A percentile compares a stretch with the other conserved stretches of the same genome.
Evolutionary conservation across 495 filamentous ascomycete genomes (phyloP).

Genomic region (Lasiosphaeria hispida): DNA sequence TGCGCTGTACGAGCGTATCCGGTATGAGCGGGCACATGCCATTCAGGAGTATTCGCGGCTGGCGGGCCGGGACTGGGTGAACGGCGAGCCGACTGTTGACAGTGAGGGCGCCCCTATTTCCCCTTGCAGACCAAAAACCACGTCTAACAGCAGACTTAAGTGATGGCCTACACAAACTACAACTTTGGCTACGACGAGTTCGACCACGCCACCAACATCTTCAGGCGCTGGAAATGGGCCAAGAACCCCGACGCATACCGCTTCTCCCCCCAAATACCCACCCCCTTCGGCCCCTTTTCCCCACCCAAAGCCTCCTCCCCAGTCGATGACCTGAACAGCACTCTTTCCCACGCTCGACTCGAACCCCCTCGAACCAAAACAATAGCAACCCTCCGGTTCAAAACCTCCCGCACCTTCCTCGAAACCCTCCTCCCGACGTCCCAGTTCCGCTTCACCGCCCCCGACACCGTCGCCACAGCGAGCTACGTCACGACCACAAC

Average conservation of each 20-base stretch:
- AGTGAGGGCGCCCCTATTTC: conserved; percentile 23
- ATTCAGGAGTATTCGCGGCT: conserved; percentile 56
- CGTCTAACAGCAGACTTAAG: conserved; percentile 22
- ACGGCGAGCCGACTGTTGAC: conserved; percentile 31
- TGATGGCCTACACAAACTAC: conserved; percentile 50
- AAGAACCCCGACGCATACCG: conserved; percentile 33
- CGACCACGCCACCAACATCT: conserved; percentile 50
- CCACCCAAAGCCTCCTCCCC: no score
- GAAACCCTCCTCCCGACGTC: conserved; percentile 51
- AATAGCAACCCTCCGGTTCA: conserved; percentile 58
- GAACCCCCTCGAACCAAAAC: conserved; percentile 46
- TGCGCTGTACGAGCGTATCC: conserved; percentile 51
- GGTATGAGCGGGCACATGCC: conserved; percentile 51
- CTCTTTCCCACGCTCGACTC: no score
- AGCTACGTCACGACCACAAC: conserved; percentile 30
- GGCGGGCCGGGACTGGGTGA: conserved; percentile 41
- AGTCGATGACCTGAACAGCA: no score
- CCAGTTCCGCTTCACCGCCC: conserved; percentile 44
- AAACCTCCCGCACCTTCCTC: conserved; percentile 55
- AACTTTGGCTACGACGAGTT: conserved; percentile 61
- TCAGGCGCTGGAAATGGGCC: conserved; percentile 46
- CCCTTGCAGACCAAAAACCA: background rate
- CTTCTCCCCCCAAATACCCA: conserved; percentile 51
- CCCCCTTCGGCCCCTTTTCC: conserved; percentile 53
- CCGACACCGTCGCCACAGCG: conserved; percentile 50